phyloP scores from a whole-genome alignment of 352 stramenopile genomes.

The Peronospora destructor region DNA sequence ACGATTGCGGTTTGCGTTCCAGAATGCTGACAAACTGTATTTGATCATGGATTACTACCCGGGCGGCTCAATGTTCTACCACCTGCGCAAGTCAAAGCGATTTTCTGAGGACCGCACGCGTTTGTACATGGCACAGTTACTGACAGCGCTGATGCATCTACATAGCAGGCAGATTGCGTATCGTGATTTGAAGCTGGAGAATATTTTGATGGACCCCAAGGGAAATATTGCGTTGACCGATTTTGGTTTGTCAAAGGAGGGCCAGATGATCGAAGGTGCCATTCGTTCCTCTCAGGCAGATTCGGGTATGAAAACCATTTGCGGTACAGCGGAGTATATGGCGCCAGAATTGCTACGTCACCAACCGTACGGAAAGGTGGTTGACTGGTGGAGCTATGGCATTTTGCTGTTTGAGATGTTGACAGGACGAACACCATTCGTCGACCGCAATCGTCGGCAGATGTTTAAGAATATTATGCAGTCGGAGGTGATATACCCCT shows the following conservation, averaged over 20 bases:
- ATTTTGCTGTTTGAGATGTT: constrained; percentile 88
- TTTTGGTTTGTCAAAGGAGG: constrained; percentile 85
- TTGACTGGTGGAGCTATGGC: constrained; percentile 88
- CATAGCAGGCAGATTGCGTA: constrained; percentile 88
- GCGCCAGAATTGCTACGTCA: constrained; percentile 76
- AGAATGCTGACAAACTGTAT: constrained; percentile 92
- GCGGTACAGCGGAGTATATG: constrained; percentile 86
- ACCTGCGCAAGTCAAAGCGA: constrained; percentile 81
- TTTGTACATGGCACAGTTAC: constrained; percentile 83
- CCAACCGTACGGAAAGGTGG: constrained; percentile 84
- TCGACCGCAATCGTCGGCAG: constrained; percentile 80
- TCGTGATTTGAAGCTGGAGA: constrained; percentile 86
- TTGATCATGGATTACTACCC: constrained; percentile 95
- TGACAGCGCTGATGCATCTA: constrained; percentile 84
- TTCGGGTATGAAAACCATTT: constrained; percentile 86
- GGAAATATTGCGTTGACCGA: constrained; percentile 85
- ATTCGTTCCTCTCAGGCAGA: constrained; percentile 77
- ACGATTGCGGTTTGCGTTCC: constrained; percentile 79
- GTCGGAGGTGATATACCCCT: constrained; percentile 81
- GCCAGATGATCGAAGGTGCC: constrained; percentile 69
- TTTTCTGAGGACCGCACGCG: constrained; percentile 81
- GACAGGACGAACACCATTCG: constrained; percentile 79
- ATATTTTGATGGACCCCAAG: constrained; percentile 86
- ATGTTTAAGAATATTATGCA: constrained; percentile 92
- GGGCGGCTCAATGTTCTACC: constrained; percentile 86